Evolutionary conservation across 352 stramenopile genomes (phyloP), one percentile per base, ranked within the genome.

Genomic region (Globisporangium polare): DNA sequence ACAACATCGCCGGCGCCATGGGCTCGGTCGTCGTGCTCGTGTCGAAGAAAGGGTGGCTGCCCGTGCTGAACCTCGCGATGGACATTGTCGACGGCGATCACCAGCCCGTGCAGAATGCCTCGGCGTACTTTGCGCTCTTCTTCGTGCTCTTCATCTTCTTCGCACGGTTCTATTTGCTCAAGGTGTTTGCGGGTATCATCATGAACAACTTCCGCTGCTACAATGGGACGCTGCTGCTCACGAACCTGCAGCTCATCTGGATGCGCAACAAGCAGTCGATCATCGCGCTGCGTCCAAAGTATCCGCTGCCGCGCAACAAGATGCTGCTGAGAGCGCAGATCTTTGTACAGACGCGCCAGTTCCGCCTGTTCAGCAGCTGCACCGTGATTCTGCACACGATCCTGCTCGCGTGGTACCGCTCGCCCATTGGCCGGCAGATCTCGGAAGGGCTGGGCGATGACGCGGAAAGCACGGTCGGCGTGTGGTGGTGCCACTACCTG

Each of bases 131-230:
- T 63, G 84, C 86, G 4, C 74, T 93, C 6, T 90, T 95, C 53
- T 96, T 94, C 51, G 83, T 90, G 5, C 71, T 70, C 5, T 89
- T 89, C 58, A 87, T 90, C 45, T 95, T 92, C 60, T 83, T 88
- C 62, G 88, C 77, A 5, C 73, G 81, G 17, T 92, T 92, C 55
- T 92, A 86, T 58, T 71, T 92, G 24, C 67, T 92, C 7, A 87
- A 88, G 62, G 73, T 90, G 0, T 92, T 92, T 15, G 81, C 82
- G 0, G 86, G 81, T 2, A 90, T 94, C 67, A 84, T 94, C 50
- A 89, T 94, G 68, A 94, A 94, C 63, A 94, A 93, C 60, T 94
- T 94, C 26, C 78, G 86, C 0, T 88, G 78, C 56, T 87, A 90
- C 74, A 94, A 90, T 57, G 86, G 86, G 12, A 94, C 83, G 5